phyloP scores from a whole-genome alignment of 306 rosid genomes.

The Crotalaria pallida region DNA sequence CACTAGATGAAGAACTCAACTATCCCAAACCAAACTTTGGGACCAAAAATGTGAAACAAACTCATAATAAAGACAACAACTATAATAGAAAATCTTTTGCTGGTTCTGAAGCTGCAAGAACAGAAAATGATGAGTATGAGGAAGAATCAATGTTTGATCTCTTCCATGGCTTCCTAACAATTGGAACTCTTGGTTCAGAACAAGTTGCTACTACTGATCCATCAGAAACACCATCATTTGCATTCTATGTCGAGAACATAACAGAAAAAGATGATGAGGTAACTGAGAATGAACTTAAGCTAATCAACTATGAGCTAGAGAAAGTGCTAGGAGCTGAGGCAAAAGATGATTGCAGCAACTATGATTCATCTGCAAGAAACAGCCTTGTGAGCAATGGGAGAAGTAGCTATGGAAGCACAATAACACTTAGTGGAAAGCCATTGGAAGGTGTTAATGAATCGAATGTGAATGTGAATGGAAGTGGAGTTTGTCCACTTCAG shows the following conservation, averaged over 20 bases:
- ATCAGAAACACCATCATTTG: conserved; percentile 68
- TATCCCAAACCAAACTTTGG: conserved; percentile 43
- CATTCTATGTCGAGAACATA: conserved; percentile 61
- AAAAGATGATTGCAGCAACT: conserved; percentile 42
- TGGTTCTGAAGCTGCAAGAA: conserved; percentile 45
- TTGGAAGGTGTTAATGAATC: conserved; percentile 27
- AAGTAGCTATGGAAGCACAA: conserved; percentile 69
- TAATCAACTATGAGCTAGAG: conserved; percentile 73
- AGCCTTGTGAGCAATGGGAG: conserved; percentile 73
- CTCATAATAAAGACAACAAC: conserved; percentile 41
- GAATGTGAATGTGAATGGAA: conserved; percentile 43
- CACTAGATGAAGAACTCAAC: conserved; percentile 64
- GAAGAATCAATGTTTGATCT: conserved; percentile 63
- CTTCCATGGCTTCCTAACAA: conserved; percentile 84
- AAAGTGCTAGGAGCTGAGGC: conserved; percentile 63
- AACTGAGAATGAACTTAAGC: conserved; percentile 68
- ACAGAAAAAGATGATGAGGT: conserved; percentile 74
- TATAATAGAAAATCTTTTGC: conserved; percentile 49
- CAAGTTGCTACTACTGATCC: conserved; percentile 41
- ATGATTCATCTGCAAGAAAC: conserved; percentile 58
- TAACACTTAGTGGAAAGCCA: conserved; percentile 63
- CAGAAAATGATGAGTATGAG: conserved; percentile 51
- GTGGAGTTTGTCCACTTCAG: conserved; percentile 65
- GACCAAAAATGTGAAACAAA: conserved; percentile 45
- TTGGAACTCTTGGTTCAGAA: conserved; percentile 82